These are phyloP conservation scores for Ganoderma lingzhi DNA, from an alignment of 1,284 basidiomycete species.

Conservation along the genomic window DNA sequence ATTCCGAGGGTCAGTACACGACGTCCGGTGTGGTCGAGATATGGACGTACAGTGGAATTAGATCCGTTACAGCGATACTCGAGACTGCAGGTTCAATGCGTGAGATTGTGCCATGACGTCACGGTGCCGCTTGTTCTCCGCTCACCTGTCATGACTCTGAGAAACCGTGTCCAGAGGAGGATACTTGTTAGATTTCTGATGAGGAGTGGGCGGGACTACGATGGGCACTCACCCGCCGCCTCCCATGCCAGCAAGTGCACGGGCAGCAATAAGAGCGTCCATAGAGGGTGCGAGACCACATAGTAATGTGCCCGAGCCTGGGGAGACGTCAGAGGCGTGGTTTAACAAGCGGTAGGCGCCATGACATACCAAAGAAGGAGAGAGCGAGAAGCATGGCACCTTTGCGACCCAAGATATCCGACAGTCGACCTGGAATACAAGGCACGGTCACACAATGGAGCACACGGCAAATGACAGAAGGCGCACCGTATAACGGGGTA, in stretches of 20 bases:
- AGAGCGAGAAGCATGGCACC: conserved; percentile 85
- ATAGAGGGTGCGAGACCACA: conserved; percentile 88
- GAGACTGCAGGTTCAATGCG: conserved; percentile 59
- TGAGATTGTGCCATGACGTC: conserved; percentile 37
- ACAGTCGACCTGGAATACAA: conserved; percentile 70
- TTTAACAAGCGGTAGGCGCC: conserved; percentile 15
- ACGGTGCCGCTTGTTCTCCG: conserved; percentile 21
- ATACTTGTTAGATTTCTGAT: conserved; percentile 32
- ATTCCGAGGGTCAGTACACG: conserved; percentile 23
- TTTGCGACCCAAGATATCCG: conserved; percentile 89
- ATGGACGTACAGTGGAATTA: conserved; percentile 78
- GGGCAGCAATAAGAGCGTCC: conserved; percentile 81
- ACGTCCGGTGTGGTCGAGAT: conserved; percentile 16
- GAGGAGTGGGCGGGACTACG: conserved; percentile 14
- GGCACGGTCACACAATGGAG: conserved; percentile 7
- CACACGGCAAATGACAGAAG: conserved; percentile 5
- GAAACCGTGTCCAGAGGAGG: conserved; percentile 11
- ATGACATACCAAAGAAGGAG: conserved; percentile 74
- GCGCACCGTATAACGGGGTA: conserved; percentile 85
- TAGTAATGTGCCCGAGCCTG: conserved; percentile 81
- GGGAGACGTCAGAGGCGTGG: conserved; percentile 15
- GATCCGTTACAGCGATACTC: conserved; percentile 79
- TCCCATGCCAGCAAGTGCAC: conserved; percentile 89
- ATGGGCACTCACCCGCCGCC: conserved; percentile 77
- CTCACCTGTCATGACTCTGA: conserved; percentile 83